Evolutionary conservation across 2,329 filamentous ascomycete genomes (phyloP).

Genomic region (Fulvia fulva): DNA sequence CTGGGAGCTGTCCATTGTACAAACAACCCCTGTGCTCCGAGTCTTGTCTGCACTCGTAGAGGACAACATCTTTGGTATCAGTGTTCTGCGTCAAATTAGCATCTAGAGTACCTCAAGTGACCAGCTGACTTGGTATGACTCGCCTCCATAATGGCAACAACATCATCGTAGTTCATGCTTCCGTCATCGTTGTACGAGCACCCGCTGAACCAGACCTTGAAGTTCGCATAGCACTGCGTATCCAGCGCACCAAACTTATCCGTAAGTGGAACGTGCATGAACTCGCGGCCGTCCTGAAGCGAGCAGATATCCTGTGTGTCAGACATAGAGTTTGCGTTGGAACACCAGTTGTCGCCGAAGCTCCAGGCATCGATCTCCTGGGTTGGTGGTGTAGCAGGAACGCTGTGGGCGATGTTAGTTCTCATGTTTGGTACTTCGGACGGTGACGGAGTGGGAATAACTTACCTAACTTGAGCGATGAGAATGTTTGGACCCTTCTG

Average conservation of each 20-base stretch:
- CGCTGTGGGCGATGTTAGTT: background rate
- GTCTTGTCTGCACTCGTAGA: slow-evolving; percentile 8
- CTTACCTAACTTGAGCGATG: background rate
- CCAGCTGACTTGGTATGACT: background rate
- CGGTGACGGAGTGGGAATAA: background rate
- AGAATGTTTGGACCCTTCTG: no score
- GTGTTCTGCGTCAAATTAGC: background rate
- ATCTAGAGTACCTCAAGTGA: background rate
- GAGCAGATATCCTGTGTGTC: slow-evolving; percentile 9
- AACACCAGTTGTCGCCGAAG: slow-evolving; percentile 14
- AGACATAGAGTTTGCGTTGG: slow-evolving; percentile 8
- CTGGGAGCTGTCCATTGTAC: slow-evolving; percentile 3
- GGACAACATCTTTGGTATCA: background rate
- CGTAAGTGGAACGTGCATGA: slow-evolving; percentile 7
- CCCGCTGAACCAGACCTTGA: slow-evolving; percentile 7
- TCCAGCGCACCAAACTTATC: slow-evolving; percentile 9
- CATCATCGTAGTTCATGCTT: background rate
- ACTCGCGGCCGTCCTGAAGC: slow-evolving; percentile 2
- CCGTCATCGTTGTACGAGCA: background rate
- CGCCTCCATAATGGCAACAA: background rate
- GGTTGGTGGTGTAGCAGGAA: background rate
- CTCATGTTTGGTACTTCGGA: background rate
- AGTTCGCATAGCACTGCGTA: slow-evolving; percentile 6
- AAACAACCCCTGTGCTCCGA: slow-evolving; percentile 12
- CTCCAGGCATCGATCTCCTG: slow-evolving; percentile 14